A percentile compares a stretch with the other conserved stretches of the same genome.
phyloP scores from a whole-genome alignment of 768 basidiomycete species.

The Mycena amicta region DNA sequence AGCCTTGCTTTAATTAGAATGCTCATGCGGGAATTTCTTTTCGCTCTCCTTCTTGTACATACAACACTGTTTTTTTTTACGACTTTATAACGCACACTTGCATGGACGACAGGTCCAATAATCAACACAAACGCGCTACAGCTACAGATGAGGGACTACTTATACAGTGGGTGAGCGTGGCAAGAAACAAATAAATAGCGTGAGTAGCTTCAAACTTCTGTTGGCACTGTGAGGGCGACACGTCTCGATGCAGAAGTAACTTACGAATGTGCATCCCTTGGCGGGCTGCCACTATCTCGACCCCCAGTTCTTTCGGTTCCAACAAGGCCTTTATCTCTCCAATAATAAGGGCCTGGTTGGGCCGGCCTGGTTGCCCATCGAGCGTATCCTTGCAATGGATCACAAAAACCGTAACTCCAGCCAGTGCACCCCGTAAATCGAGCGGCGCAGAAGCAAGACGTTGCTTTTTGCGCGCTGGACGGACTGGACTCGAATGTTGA shows the following conservation, averaged over 20 bases:
- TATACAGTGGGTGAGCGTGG: constrained; percentile 32
- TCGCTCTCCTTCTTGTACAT: constrained; percentile 20
- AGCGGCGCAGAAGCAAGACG: constrained; percentile 38
- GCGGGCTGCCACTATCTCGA: constrained; percentile 67
- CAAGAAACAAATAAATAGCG: constrained; percentile 13
- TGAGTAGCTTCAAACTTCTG: constrained; percentile 39
- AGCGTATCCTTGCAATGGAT: constrained; percentile 87
- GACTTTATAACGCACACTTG: constrained; percentile 20
- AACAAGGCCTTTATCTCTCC: constrained; percentile 72
- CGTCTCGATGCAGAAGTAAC: no score
- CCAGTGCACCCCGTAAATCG: constrained; percentile 53
- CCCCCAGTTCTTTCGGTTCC: constrained; percentile 63
- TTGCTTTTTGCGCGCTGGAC: constrained; percentile 42
- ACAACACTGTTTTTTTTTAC: constrained; percentile 21
- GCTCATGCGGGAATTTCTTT: constrained; percentile 22
- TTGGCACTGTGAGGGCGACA: no score
- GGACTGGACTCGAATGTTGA: constrained; percentile 25
- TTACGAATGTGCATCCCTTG: constrained; percentile 84
- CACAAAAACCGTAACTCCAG: constrained; percentile 71
- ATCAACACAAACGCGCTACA: constrained; percentile 31
- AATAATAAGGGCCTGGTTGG: constrained; percentile 68
- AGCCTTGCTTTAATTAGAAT: constrained; percentile 23
- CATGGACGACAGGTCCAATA: constrained; percentile 10
- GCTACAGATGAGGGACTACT: constrained; percentile 40
- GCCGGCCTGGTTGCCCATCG: constrained; percentile 45